Conservation (phyloP, 2,329 filamentous ascomycete species). For the Sporothrix protearum region DNA sequence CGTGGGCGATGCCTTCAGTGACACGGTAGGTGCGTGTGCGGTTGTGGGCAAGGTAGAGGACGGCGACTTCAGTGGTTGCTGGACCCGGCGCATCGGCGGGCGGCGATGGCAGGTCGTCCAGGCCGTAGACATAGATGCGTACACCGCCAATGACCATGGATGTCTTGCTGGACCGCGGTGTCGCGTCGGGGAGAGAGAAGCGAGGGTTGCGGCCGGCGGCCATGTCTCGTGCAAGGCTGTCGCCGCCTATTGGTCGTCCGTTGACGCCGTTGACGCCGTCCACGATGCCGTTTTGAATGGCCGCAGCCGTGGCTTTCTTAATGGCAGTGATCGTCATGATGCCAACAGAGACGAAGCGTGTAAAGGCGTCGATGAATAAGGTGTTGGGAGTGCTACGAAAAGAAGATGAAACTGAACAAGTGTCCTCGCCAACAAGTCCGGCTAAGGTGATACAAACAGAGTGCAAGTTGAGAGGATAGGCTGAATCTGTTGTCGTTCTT, state of each 20-base stretch:
- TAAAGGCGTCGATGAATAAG: background rate
- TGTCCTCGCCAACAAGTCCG: background rate
- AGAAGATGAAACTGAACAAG: background rate
- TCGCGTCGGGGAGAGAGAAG: background rate
- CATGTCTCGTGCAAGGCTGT: background rate
- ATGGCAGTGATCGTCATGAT: background rate
- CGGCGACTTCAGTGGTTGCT: background rate
- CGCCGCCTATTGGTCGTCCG: background rate
- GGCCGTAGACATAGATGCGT: slow-evolving; percentile 10
- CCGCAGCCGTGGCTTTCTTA: background rate
- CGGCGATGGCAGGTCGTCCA: background rate
- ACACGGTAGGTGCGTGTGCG: slow-evolving; percentile 11
- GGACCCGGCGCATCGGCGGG: background rate
- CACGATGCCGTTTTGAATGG: background rate
- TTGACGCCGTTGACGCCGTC: background rate
- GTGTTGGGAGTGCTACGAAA: background rate
- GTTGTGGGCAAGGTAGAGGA: slow-evolving; percentile 13
- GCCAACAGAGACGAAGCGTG: background rate
- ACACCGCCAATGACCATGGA: slow-evolving; percentile 9
- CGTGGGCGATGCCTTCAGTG: slow-evolving; percentile 10
- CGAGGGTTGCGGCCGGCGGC: slow-evolving; percentile 6
- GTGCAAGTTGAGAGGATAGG: background rate
- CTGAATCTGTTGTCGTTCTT: background rate
- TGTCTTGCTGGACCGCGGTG: slow-evolving; percentile 9
- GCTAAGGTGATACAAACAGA: background rate